Conservation (phyloP, 2,329 filamentous ascomycete genomes). For the Neoscytalidium dimidiatum region DNA sequence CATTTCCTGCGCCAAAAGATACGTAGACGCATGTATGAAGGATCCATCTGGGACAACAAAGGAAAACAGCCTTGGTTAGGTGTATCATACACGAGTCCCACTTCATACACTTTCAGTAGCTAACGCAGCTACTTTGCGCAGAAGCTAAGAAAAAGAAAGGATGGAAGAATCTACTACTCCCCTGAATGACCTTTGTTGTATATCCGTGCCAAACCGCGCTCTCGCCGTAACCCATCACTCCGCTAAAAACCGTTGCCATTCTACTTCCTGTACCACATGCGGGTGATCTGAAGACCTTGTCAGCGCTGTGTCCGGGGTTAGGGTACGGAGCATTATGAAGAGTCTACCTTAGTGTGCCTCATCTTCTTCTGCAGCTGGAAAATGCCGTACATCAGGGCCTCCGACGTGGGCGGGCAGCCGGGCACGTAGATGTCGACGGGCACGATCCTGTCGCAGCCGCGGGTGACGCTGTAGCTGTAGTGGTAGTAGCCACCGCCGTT, state of each 20-base stretch:
- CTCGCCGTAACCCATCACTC: not conserved
- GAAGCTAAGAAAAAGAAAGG: not conserved
- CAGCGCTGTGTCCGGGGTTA: not conserved
- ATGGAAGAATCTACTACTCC: conserved; percentile 3
- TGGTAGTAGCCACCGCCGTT: conserved; percentile 87
- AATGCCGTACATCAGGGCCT: conserved; percentile 62
- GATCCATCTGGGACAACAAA: not conserved
- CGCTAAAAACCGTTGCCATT: conserved; percentile 8
- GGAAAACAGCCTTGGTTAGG: not conserved
- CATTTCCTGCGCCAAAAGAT: too few relatives aligned
- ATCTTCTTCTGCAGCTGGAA: conserved; percentile 82
- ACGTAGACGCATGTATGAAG: too few relatives aligned
- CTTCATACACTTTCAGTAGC: not conserved
- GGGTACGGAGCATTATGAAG: not conserved
- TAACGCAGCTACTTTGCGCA: not conserved
- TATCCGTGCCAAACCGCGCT: not conserved
- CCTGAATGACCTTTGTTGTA: not conserved
- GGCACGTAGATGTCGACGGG: conserved; percentile 83
- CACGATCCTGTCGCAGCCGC: conserved; percentile 78
- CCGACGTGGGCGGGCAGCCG: conserved; percentile 63
- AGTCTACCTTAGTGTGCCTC: conserved; percentile 51
- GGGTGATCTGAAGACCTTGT: conserved; percentile 43
- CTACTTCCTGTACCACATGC: conserved; percentile 61
- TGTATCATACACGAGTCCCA: conserved; percentile 7
- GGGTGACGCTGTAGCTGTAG: conserved; percentile 78